A percentile compares a stretch with the other conserved stretches of the same genome.
phyloP scores from a whole-genome alignment of 345 rosid species.

The Cochlearia excelsa region DNA sequence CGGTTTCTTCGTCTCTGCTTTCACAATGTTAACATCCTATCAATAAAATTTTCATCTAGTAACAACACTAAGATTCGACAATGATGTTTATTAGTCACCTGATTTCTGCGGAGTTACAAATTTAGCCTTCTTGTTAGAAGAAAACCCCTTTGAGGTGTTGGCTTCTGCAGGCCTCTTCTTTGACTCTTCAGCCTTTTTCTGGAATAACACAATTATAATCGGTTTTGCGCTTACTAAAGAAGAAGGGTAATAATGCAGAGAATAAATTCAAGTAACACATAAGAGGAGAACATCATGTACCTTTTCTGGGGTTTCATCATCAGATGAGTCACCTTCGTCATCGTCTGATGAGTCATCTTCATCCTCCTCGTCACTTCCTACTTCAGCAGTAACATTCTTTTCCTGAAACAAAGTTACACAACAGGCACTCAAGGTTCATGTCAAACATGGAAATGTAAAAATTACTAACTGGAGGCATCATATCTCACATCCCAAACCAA shows the following conservation, averaged over 20 bases:
- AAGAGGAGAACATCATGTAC: constrained; percentile 31
- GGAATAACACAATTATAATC: constrained; percentile 9
- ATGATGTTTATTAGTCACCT: constrained; percentile 39
- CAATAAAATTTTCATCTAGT: background rate
- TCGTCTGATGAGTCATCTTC: constrained; percentile 42
- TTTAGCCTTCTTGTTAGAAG: constrained; percentile 64
- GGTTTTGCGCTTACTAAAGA: background rate
- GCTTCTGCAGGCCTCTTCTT: constrained; percentile 71
- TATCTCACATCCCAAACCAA: too few relatives aligned
- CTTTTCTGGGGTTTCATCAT: constrained; percentile 48
- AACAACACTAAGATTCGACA: constrained; percentile 6
- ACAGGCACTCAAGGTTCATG: too few relatives aligned
- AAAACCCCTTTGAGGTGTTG: constrained; percentile 37
- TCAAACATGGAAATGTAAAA: too few relatives aligned
- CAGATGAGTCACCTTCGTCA: constrained; percentile 42
- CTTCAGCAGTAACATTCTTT: constrained; percentile 28
- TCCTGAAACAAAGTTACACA: constrained; percentile 20
- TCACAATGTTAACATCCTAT: background rate
- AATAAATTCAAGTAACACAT: background rate
- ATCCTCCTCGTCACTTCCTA: constrained; percentile 30
- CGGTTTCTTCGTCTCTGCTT: constrained; percentile 57
- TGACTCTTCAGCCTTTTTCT: constrained; percentile 42
- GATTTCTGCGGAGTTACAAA: constrained; percentile 67
- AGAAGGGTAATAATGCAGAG: background rate
- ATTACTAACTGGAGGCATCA: too few relatives aligned